These are phyloP conservation scores for Aspergillus pseudotamarii DNA, from an alignment of 2,329 filamentous ascomycete species.

Conservation along the genomic window DNA sequence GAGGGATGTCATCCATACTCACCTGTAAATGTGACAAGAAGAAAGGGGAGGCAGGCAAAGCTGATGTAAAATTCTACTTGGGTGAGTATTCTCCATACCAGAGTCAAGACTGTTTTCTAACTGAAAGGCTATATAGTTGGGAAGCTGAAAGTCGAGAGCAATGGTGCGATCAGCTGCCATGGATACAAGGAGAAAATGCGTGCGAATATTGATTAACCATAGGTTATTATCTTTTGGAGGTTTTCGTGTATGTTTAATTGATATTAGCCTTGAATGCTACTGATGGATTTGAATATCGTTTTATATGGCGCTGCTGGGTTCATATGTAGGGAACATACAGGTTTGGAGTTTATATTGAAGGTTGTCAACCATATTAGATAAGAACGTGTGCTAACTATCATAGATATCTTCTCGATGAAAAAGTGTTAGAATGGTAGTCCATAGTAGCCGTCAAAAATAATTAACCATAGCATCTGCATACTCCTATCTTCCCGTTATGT, in stretches of 20 bases:
- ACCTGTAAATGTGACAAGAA: not conserved
- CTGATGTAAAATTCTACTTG: not conserved
- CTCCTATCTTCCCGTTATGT: too few species aligned
- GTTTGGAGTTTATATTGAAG: not conserved
- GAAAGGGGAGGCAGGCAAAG: not conserved
- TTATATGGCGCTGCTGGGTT: not conserved
- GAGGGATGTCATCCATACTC: not conserved
- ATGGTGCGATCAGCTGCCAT: not conserved
- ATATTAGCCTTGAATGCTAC: not conserved
- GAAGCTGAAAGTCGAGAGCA: not conserved
- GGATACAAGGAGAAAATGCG: not conserved
- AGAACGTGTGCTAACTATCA: rapidly evolving
- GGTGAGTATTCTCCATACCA: not conserved
- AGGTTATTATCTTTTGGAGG: not conserved
- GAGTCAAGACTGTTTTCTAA: not conserved
- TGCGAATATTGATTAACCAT: not conserved
- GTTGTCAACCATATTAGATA: not conserved
- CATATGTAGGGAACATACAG: not conserved
- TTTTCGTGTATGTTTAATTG: not conserved
- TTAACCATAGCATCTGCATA: too few species aligned
- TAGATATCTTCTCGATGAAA: not conserved
- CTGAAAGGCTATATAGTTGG: not conserved
- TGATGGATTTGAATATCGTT: not conserved
- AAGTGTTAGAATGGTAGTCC: not conserved
- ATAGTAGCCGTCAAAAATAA: too few species aligned